These are phyloP conservation scores for Chrysoporthe puriensis DNA, from an alignment of 2,329 filamentous ascomycete species.

Conservation along the genomic window DNA sequence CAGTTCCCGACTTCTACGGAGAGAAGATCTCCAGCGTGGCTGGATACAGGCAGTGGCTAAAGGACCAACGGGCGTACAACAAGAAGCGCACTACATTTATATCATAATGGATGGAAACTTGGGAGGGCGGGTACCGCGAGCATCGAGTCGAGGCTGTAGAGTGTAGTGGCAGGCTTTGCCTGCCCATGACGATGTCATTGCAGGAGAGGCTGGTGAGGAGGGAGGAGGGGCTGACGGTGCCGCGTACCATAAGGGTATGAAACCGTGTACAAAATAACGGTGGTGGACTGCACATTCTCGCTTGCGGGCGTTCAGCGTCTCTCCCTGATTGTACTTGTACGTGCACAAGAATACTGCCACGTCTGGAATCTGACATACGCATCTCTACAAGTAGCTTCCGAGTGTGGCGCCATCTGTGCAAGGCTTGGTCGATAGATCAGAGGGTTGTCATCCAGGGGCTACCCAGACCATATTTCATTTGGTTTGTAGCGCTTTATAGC, in stretches of 20 bases:
- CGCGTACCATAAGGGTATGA: neutral
- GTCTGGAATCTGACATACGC: constrained; percentile 21
- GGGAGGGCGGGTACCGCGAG: neutral
- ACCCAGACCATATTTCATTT: neutral
- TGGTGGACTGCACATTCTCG: constrained; percentile 8
- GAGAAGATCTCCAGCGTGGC: constrained; percentile 95
- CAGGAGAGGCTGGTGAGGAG: neutral
- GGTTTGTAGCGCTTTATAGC: neutral
- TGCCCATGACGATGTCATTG: neutral
- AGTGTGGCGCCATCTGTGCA: neutral
- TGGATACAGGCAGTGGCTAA: constrained; percentile 93
- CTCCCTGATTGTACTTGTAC: constrained; percentile 31
- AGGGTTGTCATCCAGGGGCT: no score
- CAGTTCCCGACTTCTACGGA: constrained; percentile 94
- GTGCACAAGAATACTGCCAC: constrained; percentile 10
- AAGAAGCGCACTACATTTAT: constrained; percentile 77
- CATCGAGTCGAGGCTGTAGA: neutral
- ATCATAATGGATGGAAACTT: constrained; percentile 39
- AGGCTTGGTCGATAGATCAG: constrained; percentile 2
- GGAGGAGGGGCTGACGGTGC: neutral
- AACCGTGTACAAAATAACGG: constrained; percentile 24
- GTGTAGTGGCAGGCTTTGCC: neutral
- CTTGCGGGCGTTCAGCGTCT: constrained; percentile 37
- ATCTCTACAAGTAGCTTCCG: constrained; percentile 6
- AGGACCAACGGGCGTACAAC: constrained; percentile 96